Evolutionary conservation across 2,329 filamentous ascomycete genomes (phyloP).

Genomic region (Calycina herbarum): DNA sequence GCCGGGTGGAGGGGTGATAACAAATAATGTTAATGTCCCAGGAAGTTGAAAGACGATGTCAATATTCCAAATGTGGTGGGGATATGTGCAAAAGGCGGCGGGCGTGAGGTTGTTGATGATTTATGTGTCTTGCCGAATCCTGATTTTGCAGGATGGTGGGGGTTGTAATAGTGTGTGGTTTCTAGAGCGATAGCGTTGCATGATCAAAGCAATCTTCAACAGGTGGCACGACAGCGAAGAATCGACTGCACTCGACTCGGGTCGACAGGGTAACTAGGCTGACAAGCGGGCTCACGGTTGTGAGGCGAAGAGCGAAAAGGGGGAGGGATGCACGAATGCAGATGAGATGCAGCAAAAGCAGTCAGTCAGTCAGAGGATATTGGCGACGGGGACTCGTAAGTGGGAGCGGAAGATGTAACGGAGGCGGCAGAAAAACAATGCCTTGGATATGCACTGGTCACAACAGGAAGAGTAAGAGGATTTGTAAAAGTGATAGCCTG

Average conservation of each 20-base stretch:
- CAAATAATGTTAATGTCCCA: neutral
- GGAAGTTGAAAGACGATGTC: neutral
- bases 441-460: constrained; percentile 18
- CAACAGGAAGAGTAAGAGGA: constrained; percentile 11
- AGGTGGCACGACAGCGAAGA: constrained; percentile 5
- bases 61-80: neutral
- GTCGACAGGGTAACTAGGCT: neutral
- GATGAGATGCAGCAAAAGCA: constrained; percentile 1
- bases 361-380: neutral
- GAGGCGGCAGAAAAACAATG: constrained; percentile 8
- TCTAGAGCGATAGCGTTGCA: constrained; percentile 6
- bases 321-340: constrained; percentile 1
- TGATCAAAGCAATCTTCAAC: constrained; percentile 6
- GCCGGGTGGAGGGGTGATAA: neutral
- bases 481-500: constrained; percentile 8
- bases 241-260: neutral
- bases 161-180: constrained; percentile 2
- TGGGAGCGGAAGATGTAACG: constrained; percentile 1
- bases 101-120: constrained; percentile 3
- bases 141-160: neutral
- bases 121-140: constrained; percentile 2
- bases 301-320: neutral
- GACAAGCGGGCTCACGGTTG: constrained; percentile 1
- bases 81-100: neutral
- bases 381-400: neutral